Evolutionary conservation across 768 basidiomycete species (phyloP).

Genomic region (Exidia glandulosa): DNA sequence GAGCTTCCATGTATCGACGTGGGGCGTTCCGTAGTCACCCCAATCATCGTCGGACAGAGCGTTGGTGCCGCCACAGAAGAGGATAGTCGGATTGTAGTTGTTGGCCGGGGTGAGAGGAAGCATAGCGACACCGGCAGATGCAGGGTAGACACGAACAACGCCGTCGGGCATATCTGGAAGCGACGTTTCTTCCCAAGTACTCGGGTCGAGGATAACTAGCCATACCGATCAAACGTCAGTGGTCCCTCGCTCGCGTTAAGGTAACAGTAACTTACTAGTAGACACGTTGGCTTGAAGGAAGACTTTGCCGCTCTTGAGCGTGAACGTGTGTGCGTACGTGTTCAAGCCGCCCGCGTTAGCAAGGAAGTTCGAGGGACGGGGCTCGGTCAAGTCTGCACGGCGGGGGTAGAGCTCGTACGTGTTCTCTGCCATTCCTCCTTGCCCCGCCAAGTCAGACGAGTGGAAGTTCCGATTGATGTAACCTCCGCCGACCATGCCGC

Average conservation of each 20-base stretch:
- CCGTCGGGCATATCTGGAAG: constrained; percentile 61
- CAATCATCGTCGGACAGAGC: constrained; percentile 40
- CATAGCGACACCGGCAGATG: constrained; percentile 68
- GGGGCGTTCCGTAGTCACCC: constrained; percentile 12
- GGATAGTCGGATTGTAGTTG: constrained; percentile 69
- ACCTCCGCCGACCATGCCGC: constrained; percentile 68
- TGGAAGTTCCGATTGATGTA: constrained; percentile 71
- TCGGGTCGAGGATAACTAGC: constrained; percentile 55
- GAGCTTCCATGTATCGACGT: constrained; percentile 14
- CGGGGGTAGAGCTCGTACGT: constrained; percentile 75
- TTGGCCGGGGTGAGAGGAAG: constrained; percentile 74
- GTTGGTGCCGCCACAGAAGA: constrained; percentile 75
- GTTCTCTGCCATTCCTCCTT: constrained; percentile 67
- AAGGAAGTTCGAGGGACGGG: constrained; percentile 51
- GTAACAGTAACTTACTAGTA: constrained; percentile 18
- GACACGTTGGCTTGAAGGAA: constrained; percentile 77
- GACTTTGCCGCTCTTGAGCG: constrained; percentile 68
- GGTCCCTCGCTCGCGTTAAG: not conserved
- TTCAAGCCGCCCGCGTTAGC: constrained; percentile 64
- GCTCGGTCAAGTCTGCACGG: constrained; percentile 22
- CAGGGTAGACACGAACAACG: constrained; percentile 30
- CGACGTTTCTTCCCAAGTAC: constrained; percentile 42
- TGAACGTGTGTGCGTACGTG: constrained; percentile 61
- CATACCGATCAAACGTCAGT: constrained; percentile 1
- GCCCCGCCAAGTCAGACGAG: constrained; percentile 46